A percentile compares a stretch with the other conserved stretches of the same genome.
These are phyloP conservation scores for Emericellopsis atlantica DNA, from an alignment of 2,329 filamentous ascomycete genomes.

Conservation along the genomic window DNA sequence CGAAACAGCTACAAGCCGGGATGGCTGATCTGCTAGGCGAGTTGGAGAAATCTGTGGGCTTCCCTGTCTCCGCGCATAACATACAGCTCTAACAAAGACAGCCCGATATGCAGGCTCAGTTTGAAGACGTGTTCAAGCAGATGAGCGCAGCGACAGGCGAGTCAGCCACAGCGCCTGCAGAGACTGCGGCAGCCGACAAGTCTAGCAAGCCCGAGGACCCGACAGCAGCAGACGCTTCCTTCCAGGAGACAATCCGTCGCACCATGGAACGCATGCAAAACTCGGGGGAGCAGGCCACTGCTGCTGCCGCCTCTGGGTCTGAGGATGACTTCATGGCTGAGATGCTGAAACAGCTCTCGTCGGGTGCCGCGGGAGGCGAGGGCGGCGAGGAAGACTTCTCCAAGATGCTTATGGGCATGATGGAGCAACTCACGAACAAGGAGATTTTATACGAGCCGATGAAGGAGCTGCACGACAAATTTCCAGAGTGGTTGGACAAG, in stretches of 20 bases:
- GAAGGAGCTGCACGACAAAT: conserved; percentile 92
- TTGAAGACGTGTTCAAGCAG: conserved; percentile 66
- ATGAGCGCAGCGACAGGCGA: conserved; percentile 40
- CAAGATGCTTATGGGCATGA: conserved; percentile 94
- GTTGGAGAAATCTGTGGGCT: conserved; percentile 45
- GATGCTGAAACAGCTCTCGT: conserved; percentile 69
- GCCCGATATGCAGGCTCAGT: conserved; percentile 66
- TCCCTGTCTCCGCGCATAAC: background rate
- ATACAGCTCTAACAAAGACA: conserved; percentile 11
- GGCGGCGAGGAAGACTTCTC: conserved; percentile 71
- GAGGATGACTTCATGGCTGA: conserved; percentile 79
- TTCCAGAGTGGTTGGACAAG: conserved; percentile 75
- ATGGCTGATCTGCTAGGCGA: conserved; percentile 77
- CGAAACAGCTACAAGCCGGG: conserved; percentile 74
- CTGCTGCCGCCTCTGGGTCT: conserved; percentile 55
- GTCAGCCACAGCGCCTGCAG: conserved; percentile 13
- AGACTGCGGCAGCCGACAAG: conserved; percentile 11
- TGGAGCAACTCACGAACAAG: conserved; percentile 97
- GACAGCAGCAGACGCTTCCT: conserved; percentile 47
- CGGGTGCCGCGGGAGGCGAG: conserved; percentile 48
- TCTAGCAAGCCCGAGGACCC: conserved; percentile 8
- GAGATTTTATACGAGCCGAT: conserved; percentile 95
- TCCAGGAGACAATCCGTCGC: conserved; percentile 83
- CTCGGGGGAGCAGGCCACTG: conserved; percentile 75
- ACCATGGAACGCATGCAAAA: conserved; percentile 96